Base-by-base conservation (phyloP, 805 yeast genomes). In the Saccharomyces eubayanus region DNA sequence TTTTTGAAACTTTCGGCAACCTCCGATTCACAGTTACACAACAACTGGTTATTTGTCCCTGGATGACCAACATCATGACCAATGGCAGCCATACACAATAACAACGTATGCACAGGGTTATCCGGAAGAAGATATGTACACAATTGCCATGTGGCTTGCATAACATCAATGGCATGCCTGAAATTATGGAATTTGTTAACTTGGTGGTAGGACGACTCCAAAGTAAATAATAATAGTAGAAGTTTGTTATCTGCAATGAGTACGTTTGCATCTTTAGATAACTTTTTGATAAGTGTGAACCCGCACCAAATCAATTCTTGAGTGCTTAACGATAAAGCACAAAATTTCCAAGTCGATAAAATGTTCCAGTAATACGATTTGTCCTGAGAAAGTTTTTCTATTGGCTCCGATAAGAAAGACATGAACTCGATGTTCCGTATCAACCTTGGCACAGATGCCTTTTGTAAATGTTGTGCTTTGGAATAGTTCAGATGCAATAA, bases 51-150 rank as follows among this genome's bases (percentile, higher is more conserved):
- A 12, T 96, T 89, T n/a, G 90, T 82, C 1, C 98, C 99, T 0
- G 98, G 98, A 69, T 94, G 99, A 24, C 97, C 96, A 31, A 88
- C 82, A 69, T 94, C 99, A 72, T 94, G 99, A 51, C 98, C 98
- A 46, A 91, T 72, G 1, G 96, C 94, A 0, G 96, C 87, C 11
- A 91, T 73, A 31, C 88, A 76, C 28, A 89, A 70, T 1, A 86
- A 80, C 48, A 87, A 71, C 2, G 77, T 74, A 59, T 85, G 85
- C 30, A 66, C 61, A 53, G 71, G 76, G 20, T 64, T 59, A 28
- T 11, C 55, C 50, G 47, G 54, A 20, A 55, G 54, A 45, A 60
- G 53, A 50, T 48, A 51, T 30, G 55, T 53, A 49, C 66, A 72
- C 55, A 84, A 81, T 66, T 77, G 84, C 72, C 86, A 84, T 31